Evolutionary conservation across 2,329 filamentous ascomycete genomes (phyloP), one percentile per base, ranked within the genome.

Genomic region (Aspergillus novofumigatus): DNA sequence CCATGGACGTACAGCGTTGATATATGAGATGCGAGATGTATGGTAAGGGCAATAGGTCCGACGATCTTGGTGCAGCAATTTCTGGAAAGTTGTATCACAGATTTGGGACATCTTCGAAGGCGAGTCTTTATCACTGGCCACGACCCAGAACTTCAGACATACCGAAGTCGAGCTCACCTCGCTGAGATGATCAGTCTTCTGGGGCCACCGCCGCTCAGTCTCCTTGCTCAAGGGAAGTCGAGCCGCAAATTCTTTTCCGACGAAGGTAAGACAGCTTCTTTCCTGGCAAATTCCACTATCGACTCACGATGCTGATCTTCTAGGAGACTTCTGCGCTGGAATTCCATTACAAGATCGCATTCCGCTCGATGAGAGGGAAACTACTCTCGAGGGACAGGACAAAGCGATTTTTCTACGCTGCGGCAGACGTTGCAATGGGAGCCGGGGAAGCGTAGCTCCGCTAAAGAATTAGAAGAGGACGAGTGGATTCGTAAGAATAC

Each of bases 1-100:
- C 72, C 75, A 1, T 83, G 80, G 81, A 68, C 69, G 0, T 79
- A 77, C 52, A 69, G 72, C 20, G 69, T 80, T 14, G 80, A 84
- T 66, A 78, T 84, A 53, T 84, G 81, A 81, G 81, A 80, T 55
- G 71, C 74, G 3, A 80, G 79, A 8, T 78, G 76, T 54, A 75
- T 83, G 80, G 79, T 81, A 70, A 69, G 74, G 44, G n/a, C 26
- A 56, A 49, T 35, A 20, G 48, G 51, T 26, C 28, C 53, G 45
- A 60, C 57, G 32, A 26, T 55, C 55, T 26, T 47, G 49, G 10
- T 21, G 29, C 29, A 6, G 1, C 5, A 58, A 57, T 52, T 44
- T 56, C 11, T 14, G 10, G 55, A 59, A 52, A 32, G 17, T 59
- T 54, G 10, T 3, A 3, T 58, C 1, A 54, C 54, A 80, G 79